phyloP scores from a whole-genome alignment of 371 early-diverging fungal species.

The Nematocida homosporus region DNA sequence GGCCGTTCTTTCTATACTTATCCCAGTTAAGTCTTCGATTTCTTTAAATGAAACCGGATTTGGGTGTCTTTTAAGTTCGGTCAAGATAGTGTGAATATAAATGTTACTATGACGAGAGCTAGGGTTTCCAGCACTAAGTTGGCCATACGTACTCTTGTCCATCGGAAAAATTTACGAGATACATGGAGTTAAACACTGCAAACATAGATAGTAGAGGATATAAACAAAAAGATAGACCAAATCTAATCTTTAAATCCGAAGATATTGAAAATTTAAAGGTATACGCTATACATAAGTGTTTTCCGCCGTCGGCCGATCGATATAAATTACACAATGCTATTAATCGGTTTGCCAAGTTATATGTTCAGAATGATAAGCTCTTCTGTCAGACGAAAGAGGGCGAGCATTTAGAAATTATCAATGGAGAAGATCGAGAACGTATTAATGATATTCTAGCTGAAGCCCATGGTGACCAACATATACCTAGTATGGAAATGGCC shows the following conservation, averaged over 20 bases:
- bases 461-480: slow-evolving; percentile 13
- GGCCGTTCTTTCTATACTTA: slow-evolving; percentile 59
- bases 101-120: slow-evolving; percentile 63
- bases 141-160: slow-evolving; percentile 46
- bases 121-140: slow-evolving; percentile 37
- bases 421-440: not conserved
- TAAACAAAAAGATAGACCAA: slow-evolving; percentile 6
- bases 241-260: no score
- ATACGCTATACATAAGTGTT: slow-evolving; percentile 1
- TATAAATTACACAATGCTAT: no score
- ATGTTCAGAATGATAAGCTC: not conserved
- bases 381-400: slow-evolving; percentile 10
- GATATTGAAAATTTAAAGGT: slow-evolving; percentile 11
- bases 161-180: slow-evolving; percentile 46
- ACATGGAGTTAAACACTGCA: slow-evolving; percentile 3
- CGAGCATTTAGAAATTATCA: not conserved
- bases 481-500: not conserved
- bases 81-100: slow-evolving; percentile 66
- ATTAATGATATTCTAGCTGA: slow-evolving; percentile 23
- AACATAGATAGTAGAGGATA: not conserved
- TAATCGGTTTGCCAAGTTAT: no score
- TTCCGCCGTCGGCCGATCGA: not conserved
- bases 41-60: slow-evolving; percentile 59
- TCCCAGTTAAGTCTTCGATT: slow-evolving; percentile 57
- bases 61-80: slow-evolving; percentile 55